Evolutionary conservation across 495 filamentous ascomycete species (phyloP).

Genomic region (Penicillium mononematosum): DNA sequence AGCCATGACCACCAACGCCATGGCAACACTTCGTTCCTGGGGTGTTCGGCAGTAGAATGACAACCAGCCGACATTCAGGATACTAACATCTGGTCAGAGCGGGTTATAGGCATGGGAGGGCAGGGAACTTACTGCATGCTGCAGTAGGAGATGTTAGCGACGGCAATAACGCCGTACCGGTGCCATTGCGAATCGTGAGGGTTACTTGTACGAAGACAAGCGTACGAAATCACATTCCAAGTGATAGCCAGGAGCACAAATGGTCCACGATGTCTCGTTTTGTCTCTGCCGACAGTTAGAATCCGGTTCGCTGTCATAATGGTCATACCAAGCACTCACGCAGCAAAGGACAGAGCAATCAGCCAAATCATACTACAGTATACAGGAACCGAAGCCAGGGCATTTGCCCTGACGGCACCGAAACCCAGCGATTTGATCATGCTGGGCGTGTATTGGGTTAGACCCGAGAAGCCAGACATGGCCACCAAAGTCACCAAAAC

Average conservation of each 20-base stretch:
- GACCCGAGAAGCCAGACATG: conserved; percentile 47
- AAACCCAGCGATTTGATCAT: conserved; percentile 49
- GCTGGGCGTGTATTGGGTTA: conserved; percentile 40
- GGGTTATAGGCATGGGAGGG: not conserved
- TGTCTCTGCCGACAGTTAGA: conserved; percentile 36
- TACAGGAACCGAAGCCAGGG: conserved; percentile 50
- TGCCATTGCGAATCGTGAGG: conserved; percentile 34
- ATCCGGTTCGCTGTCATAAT: not conserved
- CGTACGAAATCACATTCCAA: conserved; percentile 48
- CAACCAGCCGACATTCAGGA: conserved; percentile 50
- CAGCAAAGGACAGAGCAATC: conserved; percentile 38
- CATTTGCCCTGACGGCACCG: conserved; percentile 46
- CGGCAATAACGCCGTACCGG: conserved; percentile 46
- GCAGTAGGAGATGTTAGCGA: conserved; percentile 49
- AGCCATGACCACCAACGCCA: conserved; percentile 57
- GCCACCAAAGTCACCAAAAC: conserved; percentile 41
- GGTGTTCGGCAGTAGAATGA: conserved; percentile 45
- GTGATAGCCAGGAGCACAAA: conserved; percentile 40
- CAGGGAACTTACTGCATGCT: conserved; percentile 48
- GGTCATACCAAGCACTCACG: conserved; percentile 29
- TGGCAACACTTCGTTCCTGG: conserved; percentile 51
- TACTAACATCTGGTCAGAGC: conserved; percentile 19
- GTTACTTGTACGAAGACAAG: conserved; percentile 27
- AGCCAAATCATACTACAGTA: conserved; percentile 48
- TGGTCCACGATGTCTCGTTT: conserved; percentile 44